phyloP scores from a whole-genome alignment of 495 filamentous ascomycete species.

The Lichenothelia convexa region DNA sequence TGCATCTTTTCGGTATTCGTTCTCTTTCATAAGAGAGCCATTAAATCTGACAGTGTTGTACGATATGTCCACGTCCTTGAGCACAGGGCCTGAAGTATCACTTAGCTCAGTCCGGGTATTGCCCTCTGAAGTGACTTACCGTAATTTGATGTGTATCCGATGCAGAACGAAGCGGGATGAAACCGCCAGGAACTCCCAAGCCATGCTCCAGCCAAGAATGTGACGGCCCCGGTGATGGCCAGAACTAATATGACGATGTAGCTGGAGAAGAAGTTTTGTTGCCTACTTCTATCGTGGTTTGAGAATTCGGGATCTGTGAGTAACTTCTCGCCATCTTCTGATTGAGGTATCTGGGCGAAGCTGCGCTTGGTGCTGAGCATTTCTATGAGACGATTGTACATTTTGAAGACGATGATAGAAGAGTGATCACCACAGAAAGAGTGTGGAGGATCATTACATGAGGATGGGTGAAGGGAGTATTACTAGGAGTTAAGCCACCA shows the following conservation, averaged over 20 bases:
- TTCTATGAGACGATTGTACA: too few relatives aligned
- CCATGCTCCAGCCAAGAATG: neutral
- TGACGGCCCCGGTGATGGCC: neutral
- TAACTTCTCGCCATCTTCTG: neutral
- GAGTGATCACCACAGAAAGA: too few relatives aligned
- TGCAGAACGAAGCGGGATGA: conserved; percentile 7
- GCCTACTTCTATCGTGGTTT: too few relatives aligned
- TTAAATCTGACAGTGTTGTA: conserved; percentile 26
- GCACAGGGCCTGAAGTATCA: conserved; percentile 16
- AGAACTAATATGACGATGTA: neutral
- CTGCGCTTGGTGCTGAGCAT: neutral
- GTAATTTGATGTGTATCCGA: conserved; percentile 8
- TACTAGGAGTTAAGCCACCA: too few relatives aligned
- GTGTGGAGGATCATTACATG: too few relatives aligned
- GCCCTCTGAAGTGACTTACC: conserved; percentile 1
- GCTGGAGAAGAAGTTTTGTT: too few relatives aligned
- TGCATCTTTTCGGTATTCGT: conserved; percentile 31
- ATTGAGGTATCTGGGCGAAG: neutral
- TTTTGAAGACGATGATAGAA: too few relatives aligned
- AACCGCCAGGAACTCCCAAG: neutral
- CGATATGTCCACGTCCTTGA: conserved; percentile 18
- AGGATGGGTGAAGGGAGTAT: too few relatives aligned
- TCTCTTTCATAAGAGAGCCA: conserved; percentile 33
- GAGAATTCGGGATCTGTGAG: neutral
- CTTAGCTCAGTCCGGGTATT: neutral